phyloP scores from a whole-genome alignment of 169 alveolate genomes.

The Eimeria tenella region DNA sequence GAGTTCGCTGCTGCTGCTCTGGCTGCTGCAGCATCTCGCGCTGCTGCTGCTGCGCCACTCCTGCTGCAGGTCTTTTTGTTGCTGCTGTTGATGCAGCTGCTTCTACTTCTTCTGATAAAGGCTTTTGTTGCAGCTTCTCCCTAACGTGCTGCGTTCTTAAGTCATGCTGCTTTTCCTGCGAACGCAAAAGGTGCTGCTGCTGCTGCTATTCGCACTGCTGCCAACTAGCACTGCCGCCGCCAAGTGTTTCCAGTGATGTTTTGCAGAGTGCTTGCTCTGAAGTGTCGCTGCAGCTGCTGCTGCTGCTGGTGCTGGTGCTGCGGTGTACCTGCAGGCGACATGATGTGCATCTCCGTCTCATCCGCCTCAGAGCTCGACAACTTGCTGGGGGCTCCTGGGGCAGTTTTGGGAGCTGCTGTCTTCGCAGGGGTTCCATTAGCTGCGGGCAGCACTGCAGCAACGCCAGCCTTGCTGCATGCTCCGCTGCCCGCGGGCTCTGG shows the following conservation, averaged over 20 bases:
- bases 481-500: background rate
- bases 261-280: background rate
- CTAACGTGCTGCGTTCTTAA: background rate
- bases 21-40: slow-evolving; percentile 20
- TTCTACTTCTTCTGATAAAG: background rate
- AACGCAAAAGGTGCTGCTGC: slow-evolving; percentile 6
- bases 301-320: slow-evolving; percentile 35
- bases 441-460: background rate
- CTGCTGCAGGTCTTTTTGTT: background rate
- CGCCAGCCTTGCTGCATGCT: slow-evolving; percentile 45
- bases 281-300: slow-evolving; percentile 10
- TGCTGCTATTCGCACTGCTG: background rate
- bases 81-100: background rate
- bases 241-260: background rate
- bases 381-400: background rate
- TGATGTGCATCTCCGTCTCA: slow-evolving; percentile 20
- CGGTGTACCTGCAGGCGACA: background rate
- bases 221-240: background rate
- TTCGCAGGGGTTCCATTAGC: slow-evolving; percentile 9
- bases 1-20: slow-evolving; percentile 34
- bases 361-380: background rate
- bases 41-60: slow-evolving; percentile 30
- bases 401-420: slow-evolving; percentile 6
- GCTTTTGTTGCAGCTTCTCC: background rate
- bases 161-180: background rate